These are phyloP conservation scores for Xylaria flabelliformis DNA, from an alignment of 495 filamentous ascomycete species.

Conservation along the genomic window DNA sequence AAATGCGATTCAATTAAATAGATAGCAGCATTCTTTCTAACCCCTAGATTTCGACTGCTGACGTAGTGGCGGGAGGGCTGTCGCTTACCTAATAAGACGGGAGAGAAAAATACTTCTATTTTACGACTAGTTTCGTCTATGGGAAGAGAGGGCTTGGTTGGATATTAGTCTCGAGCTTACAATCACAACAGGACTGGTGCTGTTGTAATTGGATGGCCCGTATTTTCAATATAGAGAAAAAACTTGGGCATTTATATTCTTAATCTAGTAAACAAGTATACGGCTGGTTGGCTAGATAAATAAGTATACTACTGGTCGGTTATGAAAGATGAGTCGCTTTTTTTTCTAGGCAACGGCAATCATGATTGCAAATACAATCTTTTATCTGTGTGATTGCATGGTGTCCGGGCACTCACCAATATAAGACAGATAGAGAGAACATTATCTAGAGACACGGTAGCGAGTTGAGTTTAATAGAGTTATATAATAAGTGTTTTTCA, in stretches of 20 bases:
- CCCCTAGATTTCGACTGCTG: neutral
- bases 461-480: neutral
- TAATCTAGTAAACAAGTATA: neutral
- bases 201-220: neutral
- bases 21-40: neutral
- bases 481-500: constrained; percentile 14
- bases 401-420: neutral
- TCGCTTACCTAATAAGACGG: neutral
- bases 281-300: neutral
- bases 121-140: neutral
- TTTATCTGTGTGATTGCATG: neutral
- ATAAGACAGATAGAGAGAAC: neutral
- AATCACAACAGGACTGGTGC: neutral
- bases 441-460: neutral
- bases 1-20: neutral
- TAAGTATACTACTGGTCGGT: neutral
- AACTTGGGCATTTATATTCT: neutral
- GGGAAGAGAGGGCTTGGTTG: neutral
- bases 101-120: neutral
- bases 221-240: neutral
- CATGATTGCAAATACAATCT: neutral
- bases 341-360: neutral
- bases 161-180: neutral
- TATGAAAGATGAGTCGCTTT: neutral
- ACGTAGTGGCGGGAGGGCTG: neutral